A percentile compares a stretch with the other conserved stretches of the same genome.
Evolutionary conservation across 1,139 yeast species (phyloP).

Genomic region (Nakaseomyces delphensis): DNA sequence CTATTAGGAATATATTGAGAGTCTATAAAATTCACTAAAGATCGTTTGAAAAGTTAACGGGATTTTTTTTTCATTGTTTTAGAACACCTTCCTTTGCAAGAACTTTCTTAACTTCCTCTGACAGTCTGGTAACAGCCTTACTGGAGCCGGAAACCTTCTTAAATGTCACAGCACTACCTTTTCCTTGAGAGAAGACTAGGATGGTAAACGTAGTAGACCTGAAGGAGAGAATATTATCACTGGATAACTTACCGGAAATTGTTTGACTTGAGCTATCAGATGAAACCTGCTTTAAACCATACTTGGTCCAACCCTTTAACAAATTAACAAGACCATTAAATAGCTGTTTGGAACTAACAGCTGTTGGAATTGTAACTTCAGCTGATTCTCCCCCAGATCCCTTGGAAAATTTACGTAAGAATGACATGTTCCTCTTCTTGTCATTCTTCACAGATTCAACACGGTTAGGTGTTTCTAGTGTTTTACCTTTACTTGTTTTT

Average conservation of each 20-base stretch:
- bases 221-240: slow-evolving; percentile 51
- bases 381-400: slow-evolving; percentile 18
- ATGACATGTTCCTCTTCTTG: slow-evolving; percentile 26
- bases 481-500: slow-evolving; percentile 9
- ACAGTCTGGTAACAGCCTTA: slow-evolving; percentile 52
- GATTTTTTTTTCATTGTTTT: slow-evolving; percentile 6
- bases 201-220: slow-evolving; percentile 60
- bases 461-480: slow-evolving; percentile 13
- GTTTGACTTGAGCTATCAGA: slow-evolving; percentile 39
- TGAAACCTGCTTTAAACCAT: slow-evolving; percentile 53
- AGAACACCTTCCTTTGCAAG: slow-evolving; percentile 37
- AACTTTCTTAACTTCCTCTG: slow-evolving; percentile 42
- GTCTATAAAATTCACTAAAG: neutral
- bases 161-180: slow-evolving; percentile 45
- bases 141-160: slow-evolving; percentile 58
- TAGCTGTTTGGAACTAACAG: slow-evolving; percentile 41
- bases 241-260: slow-evolving; percentile 54
- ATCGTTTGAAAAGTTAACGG: neutral
- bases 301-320: slow-evolving; percentile 58
- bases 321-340: slow-evolving; percentile 56
- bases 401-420: slow-evolving; percentile 55
- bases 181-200: slow-evolving; percentile 35
- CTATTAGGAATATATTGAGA: slow-evolving; percentile 12
- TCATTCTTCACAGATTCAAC: slow-evolving; percentile 9
- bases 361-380: slow-evolving; percentile 33